Conservation (phyloP, 1,284 basidiomycete genomes). For the Apiotrichum sp. region DNA sequence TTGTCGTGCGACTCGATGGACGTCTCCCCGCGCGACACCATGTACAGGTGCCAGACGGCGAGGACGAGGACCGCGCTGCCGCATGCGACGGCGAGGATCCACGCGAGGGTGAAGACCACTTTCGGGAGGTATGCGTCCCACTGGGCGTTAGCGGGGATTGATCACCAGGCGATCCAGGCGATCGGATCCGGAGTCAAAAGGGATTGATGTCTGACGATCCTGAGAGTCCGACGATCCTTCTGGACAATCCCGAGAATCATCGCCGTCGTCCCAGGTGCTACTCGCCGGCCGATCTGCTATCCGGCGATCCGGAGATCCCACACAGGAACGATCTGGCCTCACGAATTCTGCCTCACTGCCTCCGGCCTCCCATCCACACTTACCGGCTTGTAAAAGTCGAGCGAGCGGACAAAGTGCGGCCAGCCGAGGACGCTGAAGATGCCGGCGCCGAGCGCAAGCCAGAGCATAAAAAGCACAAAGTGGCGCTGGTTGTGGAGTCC, state of each 20-base stretch:
- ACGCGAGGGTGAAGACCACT: constrained; percentile 64
- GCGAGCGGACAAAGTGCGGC: constrained; percentile 53
- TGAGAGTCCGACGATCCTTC: too few relatives aligned
- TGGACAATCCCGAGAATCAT: too few relatives aligned
- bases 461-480: constrained; percentile 86
- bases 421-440: constrained; percentile 59
- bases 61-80: constrained; percentile 72
- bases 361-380: neutral
- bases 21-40: constrained; percentile 74
- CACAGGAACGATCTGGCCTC: too few relatives aligned
- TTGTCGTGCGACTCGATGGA: constrained; percentile 88
- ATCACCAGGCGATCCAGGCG: too few relatives aligned
- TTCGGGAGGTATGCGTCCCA: constrained; percentile 67
- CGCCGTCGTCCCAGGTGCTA: too few relatives aligned
- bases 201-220: too few relatives aligned
- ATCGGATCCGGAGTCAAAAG: too few relatives aligned
- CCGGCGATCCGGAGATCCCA: too few relatives aligned
- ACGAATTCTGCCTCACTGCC: too few relatives aligned
- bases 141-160: constrained; percentile 16
- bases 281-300: too few relatives aligned
- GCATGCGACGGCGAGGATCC: constrained; percentile 67
- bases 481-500: constrained; percentile 93
- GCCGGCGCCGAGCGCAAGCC: constrained; percentile 60
- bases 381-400: constrained; percentile 50
- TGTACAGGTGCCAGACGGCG: constrained; percentile 71